Evolutionary conservation across 257 asterid genomes (phyloP).

Genomic region (Solanum peruvianum): DNA sequence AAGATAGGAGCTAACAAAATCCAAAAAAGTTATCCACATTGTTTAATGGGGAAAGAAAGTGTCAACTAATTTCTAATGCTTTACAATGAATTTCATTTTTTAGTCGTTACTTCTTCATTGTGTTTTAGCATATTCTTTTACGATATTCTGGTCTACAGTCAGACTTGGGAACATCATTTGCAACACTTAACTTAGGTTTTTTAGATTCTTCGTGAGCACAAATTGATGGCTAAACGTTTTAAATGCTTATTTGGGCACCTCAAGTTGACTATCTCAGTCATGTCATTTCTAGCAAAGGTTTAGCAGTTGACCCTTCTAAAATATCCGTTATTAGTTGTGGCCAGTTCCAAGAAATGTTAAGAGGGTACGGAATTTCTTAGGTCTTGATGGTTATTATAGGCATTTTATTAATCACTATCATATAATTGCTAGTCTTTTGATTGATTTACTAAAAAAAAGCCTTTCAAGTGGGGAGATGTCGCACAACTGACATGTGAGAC

Average conservation of each 20-base stretch:
- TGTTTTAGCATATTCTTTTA: neutral
- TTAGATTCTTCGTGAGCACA: neutral
- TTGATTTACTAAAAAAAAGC: too few relatives aligned
- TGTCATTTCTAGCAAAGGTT: neutral
- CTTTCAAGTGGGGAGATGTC: too few relatives aligned
- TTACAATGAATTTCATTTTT: neutral
- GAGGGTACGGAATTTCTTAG: too few relatives aligned
- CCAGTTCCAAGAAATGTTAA: too few relatives aligned
- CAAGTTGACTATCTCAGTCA: neutral
- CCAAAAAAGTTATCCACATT: neutral
- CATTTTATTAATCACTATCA: too few relatives aligned
- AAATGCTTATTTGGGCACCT: neutral
- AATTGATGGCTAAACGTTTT: neutral
- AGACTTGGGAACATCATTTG: neutral
- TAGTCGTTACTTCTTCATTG: neutral
- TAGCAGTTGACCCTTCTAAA: neutral
- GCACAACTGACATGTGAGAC: too few relatives aligned
- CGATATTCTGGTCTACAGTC: neutral
- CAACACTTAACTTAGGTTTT: neutral
- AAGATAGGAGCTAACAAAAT: neutral
- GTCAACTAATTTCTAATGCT: neutral
- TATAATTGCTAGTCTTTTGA: too few relatives aligned
- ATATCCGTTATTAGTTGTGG: neutral
- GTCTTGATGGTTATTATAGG: neutral
- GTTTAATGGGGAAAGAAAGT: neutral